Evolutionary conservation across 441 rosid genomes (phyloP).

Genomic region (Eruca vesicaria): DNA sequence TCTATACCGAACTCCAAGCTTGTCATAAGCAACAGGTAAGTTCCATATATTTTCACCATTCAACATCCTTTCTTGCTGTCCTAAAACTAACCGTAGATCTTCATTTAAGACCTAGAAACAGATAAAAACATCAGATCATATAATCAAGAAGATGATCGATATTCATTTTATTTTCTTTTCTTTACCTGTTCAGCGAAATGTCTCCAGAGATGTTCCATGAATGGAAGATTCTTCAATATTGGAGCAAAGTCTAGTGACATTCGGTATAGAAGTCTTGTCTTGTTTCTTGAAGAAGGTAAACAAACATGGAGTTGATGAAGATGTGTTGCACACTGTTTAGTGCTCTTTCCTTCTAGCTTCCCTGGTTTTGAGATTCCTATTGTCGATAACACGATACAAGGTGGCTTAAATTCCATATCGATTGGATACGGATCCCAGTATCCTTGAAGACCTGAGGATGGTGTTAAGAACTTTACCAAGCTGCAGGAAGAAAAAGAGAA

Average conservation of each 20-base stretch:
- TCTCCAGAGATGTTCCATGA: constrained; percentile 86
- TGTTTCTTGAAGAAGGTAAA: constrained; percentile 79
- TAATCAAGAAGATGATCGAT: not conserved
- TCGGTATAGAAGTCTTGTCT: constrained; percentile 79
- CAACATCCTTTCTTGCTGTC: constrained; percentile 90
- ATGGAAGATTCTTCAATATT: constrained; percentile 74
- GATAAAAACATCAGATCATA: not conserved
- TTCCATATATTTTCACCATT: constrained; percentile 91
- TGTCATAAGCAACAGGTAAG: constrained; percentile 80
- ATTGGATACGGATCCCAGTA: constrained; percentile 98
- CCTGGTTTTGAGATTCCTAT: constrained; percentile 98
- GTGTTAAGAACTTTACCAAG: constrained; percentile 86
- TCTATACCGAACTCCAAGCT: constrained; percentile 92
- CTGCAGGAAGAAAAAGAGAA: constrained; percentile 43
- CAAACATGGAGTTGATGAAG: constrained; percentile 96
- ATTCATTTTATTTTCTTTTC: not conserved
- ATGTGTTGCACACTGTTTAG: constrained; percentile 73
- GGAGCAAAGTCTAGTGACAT: constrained; percentile 96
- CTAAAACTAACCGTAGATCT: constrained; percentile 77
- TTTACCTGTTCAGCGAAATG: constrained; percentile 91
- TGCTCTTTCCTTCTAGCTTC: constrained; percentile 78
- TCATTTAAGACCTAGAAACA: constrained; percentile 77
- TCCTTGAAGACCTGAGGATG: constrained; percentile 89
- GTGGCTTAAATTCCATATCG: constrained; percentile 96
- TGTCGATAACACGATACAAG: constrained; percentile 92